A percentile compares a stretch with the other conserved stretches of the same genome.
Evolutionary conservation across 2,329 filamentous ascomycete genomes (phyloP).

Genomic region (Trematosphaeria pertusa): DNA sequence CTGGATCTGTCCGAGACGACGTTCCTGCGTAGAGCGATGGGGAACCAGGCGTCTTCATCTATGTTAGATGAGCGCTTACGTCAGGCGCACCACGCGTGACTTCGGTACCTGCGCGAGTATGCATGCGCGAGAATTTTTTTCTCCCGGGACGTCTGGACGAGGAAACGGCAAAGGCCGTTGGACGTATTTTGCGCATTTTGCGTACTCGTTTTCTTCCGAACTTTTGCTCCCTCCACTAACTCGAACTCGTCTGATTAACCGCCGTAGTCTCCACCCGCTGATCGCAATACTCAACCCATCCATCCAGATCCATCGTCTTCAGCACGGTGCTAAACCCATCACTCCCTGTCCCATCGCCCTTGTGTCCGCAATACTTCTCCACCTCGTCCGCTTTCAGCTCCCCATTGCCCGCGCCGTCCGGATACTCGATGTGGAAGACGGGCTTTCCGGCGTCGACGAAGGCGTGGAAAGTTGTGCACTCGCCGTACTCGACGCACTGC

Average conservation of each 20-base stretch:
- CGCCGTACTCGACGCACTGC: slow-evolving; percentile 67
- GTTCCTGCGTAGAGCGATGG: slow-evolving; percentile 3
- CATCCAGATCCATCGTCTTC: slow-evolving; percentile 69
- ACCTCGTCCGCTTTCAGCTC: slow-evolving; percentile 38
- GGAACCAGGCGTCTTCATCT: background rate
- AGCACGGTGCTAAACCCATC: slow-evolving; percentile 68
- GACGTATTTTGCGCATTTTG: too few species aligned
- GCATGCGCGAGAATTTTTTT: background rate
- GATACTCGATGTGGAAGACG: slow-evolving; percentile 78
- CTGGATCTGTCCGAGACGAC: background rate
- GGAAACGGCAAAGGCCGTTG: too few species aligned
- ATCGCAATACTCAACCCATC: slow-evolving; percentile 66
- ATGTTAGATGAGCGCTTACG: slow-evolving; percentile 14
- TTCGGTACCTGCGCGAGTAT: background rate
- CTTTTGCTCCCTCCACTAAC: background rate
- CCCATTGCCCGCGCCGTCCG: slow-evolving; percentile 53
- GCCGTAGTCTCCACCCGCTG: slow-evolving; percentile 29
- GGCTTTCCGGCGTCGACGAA: slow-evolving; percentile 70
- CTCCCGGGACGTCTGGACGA: background rate
- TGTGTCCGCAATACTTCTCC: slow-evolving; percentile 52
- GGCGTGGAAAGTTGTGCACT: slow-evolving; percentile 64
- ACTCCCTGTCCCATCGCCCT: slow-evolving; percentile 48
- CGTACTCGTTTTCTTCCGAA: background rate
- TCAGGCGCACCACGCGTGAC: slow-evolving; percentile 10
- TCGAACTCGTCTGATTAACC: slow-evolving; percentile 20